Percentiles rank a stretch among this genome's conserved stretches.
Conservation (phyloP, 2,329 filamentous ascomycete genomes). For the Fusarium coicis region DNA sequence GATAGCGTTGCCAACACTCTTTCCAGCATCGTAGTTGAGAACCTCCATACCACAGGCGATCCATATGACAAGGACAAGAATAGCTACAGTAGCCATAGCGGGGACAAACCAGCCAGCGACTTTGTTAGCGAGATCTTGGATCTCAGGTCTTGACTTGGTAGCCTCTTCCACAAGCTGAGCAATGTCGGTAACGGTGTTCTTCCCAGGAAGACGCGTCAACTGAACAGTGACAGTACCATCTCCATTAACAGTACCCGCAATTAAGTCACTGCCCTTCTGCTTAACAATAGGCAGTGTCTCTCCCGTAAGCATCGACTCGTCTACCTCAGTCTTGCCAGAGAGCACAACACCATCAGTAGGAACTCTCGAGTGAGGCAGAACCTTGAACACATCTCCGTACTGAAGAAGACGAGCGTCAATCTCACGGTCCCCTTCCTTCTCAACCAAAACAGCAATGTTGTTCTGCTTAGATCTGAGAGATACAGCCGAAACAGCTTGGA, state of each 20-base stretch:
- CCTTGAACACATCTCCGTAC: slow-evolving; percentile 65
- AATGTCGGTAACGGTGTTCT: slow-evolving; percentile 70
- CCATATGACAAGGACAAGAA: slow-evolving; percentile 52
- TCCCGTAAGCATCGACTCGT: slow-evolving; percentile 68
- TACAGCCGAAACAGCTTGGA: slow-evolving; percentile 51
- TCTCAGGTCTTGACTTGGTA: slow-evolving; percentile 65
- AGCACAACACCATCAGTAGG: slow-evolving; percentile 68
- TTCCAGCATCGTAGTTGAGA: slow-evolving; percentile 50
- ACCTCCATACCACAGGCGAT: slow-evolving; percentile 22
- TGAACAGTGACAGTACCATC: slow-evolving; percentile 59
- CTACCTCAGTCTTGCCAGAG: slow-evolving; percentile 64
- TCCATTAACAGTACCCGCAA: slow-evolving; percentile 43
- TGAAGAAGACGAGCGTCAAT: slow-evolving; percentile 69
- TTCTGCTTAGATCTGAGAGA: slow-evolving; percentile 59
- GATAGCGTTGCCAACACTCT: slow-evolving; percentile 47
- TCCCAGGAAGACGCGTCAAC: slow-evolving; percentile 61
- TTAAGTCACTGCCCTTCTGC: slow-evolving; percentile 1
- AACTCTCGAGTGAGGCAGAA: slow-evolving; percentile 61
- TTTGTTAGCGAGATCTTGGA: slow-evolving; percentile 68
- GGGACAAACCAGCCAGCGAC: slow-evolving; percentile 71
- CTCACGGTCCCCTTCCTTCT: slow-evolving; percentile 47
- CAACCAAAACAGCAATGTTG: slow-evolving; percentile 58
- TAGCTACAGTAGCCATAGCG: slow-evolving; percentile 58
- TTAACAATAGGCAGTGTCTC: slow-evolving; percentile 2
- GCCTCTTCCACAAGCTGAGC: slow-evolving; percentile 69